Percentiles rank a stretch among this genome's conserved stretches.
These are phyloP conservation scores for Exophiala oligosperma DNA, from an alignment of 2,329 filamentous ascomycete genomes.

Conservation along the genomic window DNA sequence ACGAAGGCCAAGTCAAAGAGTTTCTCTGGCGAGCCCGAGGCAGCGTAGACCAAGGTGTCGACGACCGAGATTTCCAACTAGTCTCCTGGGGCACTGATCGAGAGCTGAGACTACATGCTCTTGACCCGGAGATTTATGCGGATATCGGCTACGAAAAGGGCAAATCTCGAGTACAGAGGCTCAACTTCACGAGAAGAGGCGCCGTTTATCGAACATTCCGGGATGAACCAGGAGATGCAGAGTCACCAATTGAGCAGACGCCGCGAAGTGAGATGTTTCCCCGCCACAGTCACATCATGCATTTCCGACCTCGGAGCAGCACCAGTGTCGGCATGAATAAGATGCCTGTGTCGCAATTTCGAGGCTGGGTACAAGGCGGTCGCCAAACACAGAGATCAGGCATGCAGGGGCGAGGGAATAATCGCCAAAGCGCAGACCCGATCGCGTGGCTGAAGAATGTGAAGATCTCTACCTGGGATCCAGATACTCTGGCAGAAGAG, in stretches of 20 bases:
- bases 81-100: conserved; percentile 92
- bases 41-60: conserved; percentile 64
- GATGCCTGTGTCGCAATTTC: conserved; percentile 52
- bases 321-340: conserved; percentile 47
- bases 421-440: conserved; percentile 55
- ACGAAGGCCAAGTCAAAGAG: conserved; percentile 73
- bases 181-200: conserved; percentile 77
- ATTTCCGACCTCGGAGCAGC: conserved; percentile 34
- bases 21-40: conserved; percentile 87
- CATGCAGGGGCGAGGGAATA: conserved; percentile 49
- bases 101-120: conserved; percentile 74
- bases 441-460: conserved; percentile 67
- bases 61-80: conserved; percentile 86
- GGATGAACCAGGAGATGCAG: conserved; percentile 62
- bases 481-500: conserved; percentile 59
- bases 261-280: conserved; percentile 28
- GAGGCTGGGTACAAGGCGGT: conserved; percentile 43
- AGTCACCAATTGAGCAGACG: conserved; percentile 32
- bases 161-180: conserved; percentile 60
- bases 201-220: conserved; percentile 84
- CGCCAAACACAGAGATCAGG: conserved; percentile 50
- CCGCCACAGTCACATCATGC: conserved; percentile 15
- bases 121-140: conserved; percentile 64
- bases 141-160: conserved; percentile 74
- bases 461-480: conserved; percentile 57